phyloP scores from a whole-genome alignment of 495 filamentous ascomycete species.

The Poronia punctata region DNA sequence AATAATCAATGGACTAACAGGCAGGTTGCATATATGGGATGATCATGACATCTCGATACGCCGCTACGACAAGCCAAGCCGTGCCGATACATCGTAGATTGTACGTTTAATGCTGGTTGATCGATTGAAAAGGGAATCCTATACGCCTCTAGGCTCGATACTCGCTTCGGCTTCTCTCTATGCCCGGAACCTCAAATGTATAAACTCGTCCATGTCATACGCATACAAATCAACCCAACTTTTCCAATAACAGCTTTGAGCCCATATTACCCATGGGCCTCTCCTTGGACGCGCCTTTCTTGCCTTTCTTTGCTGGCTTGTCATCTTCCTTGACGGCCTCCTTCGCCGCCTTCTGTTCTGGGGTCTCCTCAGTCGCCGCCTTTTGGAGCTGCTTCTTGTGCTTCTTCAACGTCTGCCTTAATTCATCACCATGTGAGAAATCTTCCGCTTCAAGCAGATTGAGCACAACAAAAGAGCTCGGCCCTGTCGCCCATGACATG shows the following conservation, averaged over 20 bases:
- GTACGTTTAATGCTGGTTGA: no score
- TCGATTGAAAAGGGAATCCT: no score
- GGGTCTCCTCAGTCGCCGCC: conserved; percentile 39
- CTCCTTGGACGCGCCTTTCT: conserved; percentile 27
- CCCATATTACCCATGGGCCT: conserved; percentile 45
- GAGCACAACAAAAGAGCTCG: conserved; percentile 74
- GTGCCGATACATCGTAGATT: no score
- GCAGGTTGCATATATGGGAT: no score
- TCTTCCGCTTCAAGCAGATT: conserved; percentile 71
- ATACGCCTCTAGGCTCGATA: no score
- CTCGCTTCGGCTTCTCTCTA: conserved; percentile 4
- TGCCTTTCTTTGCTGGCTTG: conserved; percentile 30
- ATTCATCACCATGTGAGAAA: conserved; percentile 58
- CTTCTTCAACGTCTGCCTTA: conserved; percentile 59
- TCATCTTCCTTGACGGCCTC: conserved; percentile 25
- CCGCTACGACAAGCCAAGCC: no score
- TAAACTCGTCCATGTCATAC: neutral
- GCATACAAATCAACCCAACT: conserved; percentile 16
- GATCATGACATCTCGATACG: no score
- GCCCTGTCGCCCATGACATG: conserved; percentile 78
- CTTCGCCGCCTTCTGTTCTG: conserved; percentile 29
- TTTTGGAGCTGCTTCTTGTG: conserved; percentile 44
- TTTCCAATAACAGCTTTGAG: conserved; percentile 48
- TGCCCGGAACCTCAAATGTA: neutral
- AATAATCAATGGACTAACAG: no score